A percentile compares a stretch with the other conserved stretches of the same genome.
These are phyloP conservation scores for Ruellia speciosa DNA, from an alignment of 305 asterid species.

Conservation along the genomic window DNA sequence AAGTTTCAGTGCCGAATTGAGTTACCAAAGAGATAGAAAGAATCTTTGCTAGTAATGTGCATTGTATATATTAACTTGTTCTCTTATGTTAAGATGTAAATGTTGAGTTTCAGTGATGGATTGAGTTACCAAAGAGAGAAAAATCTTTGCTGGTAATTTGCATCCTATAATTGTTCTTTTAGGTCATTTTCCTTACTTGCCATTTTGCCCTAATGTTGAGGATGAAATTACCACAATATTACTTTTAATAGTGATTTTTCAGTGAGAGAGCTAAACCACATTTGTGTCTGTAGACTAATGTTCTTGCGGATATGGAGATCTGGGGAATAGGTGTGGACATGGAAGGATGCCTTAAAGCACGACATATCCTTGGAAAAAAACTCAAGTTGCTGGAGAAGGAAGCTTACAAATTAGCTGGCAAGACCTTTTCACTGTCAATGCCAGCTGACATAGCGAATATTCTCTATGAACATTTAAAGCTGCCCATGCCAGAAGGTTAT, in stretches of 20 bases:
- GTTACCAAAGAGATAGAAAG: too few species aligned
- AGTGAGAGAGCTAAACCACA: conserved; percentile 14
- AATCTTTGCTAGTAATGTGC: too few species aligned
- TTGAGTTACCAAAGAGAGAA: too few species aligned
- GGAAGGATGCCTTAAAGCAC: conserved; percentile 86
- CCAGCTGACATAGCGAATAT: conserved; percentile 91
- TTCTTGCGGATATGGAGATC: conserved; percentile 95
- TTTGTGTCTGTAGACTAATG: conserved; percentile 47
- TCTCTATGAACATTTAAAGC: conserved; percentile 82
- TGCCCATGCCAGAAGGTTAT: conserved; percentile 73
- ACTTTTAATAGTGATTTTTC: conserved; percentile 2
- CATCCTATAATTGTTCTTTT: too few species aligned
- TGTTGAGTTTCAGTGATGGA: too few species aligned
- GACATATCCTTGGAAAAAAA: conserved; percentile 68
- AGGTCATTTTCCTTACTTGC: too few species aligned
- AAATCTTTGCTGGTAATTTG: too few species aligned
- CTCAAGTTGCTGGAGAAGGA: conserved; percentile 70
- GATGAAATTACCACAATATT: too few species aligned
- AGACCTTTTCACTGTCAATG: conserved; percentile 71
- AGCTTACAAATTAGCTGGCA: conserved; percentile 87
- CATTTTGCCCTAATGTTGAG: too few species aligned
- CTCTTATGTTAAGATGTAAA: too few species aligned
- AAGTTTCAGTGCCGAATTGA: too few species aligned
- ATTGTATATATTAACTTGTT: too few species aligned
- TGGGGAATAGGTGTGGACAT: conserved; percentile 96